Conservation (phyloP, 1,284 basidiomycete genomes). For the Naganishia liquefaciens region DNA sequence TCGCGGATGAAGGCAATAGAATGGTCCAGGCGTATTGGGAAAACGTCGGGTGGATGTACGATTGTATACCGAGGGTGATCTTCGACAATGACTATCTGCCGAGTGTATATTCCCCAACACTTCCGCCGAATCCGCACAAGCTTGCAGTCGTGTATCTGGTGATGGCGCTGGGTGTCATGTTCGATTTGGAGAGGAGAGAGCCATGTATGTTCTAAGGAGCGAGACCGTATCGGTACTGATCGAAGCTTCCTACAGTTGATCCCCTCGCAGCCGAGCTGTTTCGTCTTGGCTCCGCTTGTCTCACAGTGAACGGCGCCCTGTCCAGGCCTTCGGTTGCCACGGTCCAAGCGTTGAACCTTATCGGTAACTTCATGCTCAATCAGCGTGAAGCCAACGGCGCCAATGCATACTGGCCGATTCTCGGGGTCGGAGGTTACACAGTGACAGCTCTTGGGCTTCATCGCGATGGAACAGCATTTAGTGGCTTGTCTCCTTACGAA, state of each 20-base stretch:
- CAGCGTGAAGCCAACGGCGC: constrained; percentile 49
- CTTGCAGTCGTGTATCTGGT: constrained; percentile 52
- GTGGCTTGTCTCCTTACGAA: constrained; percentile 47
- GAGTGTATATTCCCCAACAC: constrained; percentile 44
- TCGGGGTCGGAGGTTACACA: constrained; percentile 48
- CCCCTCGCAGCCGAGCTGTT: constrained; percentile 46
- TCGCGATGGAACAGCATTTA: constrained; percentile 48
- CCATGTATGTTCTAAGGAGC: constrained; percentile 42
- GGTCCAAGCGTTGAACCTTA: constrained; percentile 49
- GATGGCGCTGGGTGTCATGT: constrained; percentile 52
- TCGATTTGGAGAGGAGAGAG: constrained; percentile 44
- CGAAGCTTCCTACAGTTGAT: constrained; percentile 38
- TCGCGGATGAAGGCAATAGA: constrained; percentile 21
- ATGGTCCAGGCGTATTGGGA: constrained; percentile 48
- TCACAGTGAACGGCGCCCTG: constrained; percentile 43
- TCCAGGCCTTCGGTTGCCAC: constrained; percentile 50
- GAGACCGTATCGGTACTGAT: constrained; percentile 10
- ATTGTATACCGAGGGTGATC: constrained; percentile 41
- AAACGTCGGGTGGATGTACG: constrained; percentile 54
- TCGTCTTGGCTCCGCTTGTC: constrained; percentile 46
- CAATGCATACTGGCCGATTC: constrained; percentile 52
- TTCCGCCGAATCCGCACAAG: constrained; percentile 47
- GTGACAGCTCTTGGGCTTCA: constrained; percentile 48
- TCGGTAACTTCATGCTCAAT: constrained; percentile 52
- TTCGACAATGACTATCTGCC: constrained; percentile 51